These are phyloP conservation scores for Castanea sativa DNA, from an alignment of 306 rosid genomes.

Conservation along the genomic window DNA sequence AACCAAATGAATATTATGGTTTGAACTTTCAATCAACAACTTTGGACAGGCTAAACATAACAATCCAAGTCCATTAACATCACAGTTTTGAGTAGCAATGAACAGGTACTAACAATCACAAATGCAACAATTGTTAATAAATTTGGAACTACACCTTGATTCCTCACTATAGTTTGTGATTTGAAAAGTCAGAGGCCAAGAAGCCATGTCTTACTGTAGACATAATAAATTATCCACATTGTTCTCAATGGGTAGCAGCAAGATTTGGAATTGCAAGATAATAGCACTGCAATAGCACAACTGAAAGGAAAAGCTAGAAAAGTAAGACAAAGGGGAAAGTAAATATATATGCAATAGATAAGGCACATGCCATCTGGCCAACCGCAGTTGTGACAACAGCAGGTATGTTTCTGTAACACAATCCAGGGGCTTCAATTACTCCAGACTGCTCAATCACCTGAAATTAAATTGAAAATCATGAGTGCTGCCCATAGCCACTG, in stretches of 20 bases:
- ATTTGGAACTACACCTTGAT: not conserved
- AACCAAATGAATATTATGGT: not conserved
- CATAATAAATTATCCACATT: too few species aligned
- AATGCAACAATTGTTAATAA: not conserved
- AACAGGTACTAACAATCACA: not conserved
- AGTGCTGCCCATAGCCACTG: not conserved
- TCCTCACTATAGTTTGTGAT: not conserved
- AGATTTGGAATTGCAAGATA: not conserved
- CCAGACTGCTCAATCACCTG: conserved; percentile 86
- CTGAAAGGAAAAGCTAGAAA: not conserved
- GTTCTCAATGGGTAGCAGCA: too few species aligned
- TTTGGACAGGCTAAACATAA: conserved; percentile 1
- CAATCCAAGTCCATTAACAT: conserved; percentile 6
- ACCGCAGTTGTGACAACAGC: conserved; percentile 77
- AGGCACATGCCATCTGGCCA: conserved; percentile 76
- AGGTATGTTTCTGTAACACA: conserved; percentile 44
- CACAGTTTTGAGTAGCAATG: not conserved
- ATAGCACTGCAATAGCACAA: not conserved
- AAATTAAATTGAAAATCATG: conserved; percentile 15
- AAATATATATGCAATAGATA: not conserved
- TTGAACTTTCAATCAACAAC: not conserved
- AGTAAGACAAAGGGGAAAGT: not conserved
- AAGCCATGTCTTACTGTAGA: not conserved
- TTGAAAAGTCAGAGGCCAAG: not conserved
- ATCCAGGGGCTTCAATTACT: conserved; percentile 62